Evolutionary conservation across 78 protist species (phyloP), one percentile per base, ranked within the genome.

Genomic region (Pigoraptor vietnamica): DNA sequence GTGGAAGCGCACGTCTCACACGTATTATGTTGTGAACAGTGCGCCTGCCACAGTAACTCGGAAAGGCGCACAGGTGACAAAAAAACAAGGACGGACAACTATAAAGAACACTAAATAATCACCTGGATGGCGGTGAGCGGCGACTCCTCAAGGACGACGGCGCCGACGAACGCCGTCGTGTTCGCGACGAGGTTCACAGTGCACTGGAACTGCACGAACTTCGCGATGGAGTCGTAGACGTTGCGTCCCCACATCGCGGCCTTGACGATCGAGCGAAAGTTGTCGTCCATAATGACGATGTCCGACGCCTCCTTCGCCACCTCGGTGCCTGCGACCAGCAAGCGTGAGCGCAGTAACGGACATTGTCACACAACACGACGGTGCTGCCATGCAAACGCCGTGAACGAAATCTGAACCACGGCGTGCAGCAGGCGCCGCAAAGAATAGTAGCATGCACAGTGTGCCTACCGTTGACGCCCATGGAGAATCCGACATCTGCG

Each of bases 401-500:
- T n/a, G n/a, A n/a, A n/a, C n/a, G n/a, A n/a, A n/a, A n/a, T n/a
- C n/a, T n/a, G n/a, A n/a, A n/a, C n/a, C n/a, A n/a, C n/a, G n/a
- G n/a, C n/a, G n/a, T n/a, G n/a, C n/a, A n/a, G n/a, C n/a, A n/a
- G n/a, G n/a, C n/a, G n/a, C n/a, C n/a, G n/a, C n/a, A n/a, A n/a
- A n/a, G n/a, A n/a, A n/a, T n/a, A n/a, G n/a, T n/a, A n/a, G n/a
- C n/a, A n/a, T n/a, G n/a, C n/a, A n/a, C n/a, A n/a, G n/a, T n/a
- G n/a, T n/a, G n/a, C n/a, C n/a, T n/a, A n/a, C n/a, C n/a, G n/a
- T n/a, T n/a, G n/a, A n/a, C 96, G 82, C 99, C 99, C 99, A 99
- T 99, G 90, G 99, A 93, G 24, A 99, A 97, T 33, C 99, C 99
- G 33, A 99, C 99, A 55, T 99, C 96, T 36, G 99, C 99, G 37